Base-by-base conservation (phyloP, 139 green algal genomes). In the Auxenochlorella protothecoides region DNA sequence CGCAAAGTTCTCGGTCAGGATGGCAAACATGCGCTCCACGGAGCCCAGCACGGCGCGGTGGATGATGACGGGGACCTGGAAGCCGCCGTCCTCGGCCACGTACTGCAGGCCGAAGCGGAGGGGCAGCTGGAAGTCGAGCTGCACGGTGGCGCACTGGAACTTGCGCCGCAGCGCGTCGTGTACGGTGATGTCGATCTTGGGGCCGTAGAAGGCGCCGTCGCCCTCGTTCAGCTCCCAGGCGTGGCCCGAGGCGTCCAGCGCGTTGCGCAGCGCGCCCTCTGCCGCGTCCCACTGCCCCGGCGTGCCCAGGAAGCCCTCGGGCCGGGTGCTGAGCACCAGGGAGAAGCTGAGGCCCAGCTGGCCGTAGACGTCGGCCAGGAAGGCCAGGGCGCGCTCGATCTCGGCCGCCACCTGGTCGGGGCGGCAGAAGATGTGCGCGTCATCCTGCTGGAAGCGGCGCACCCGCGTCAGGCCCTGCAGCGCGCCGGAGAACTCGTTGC, bases 101-200 rank as follows among this genome's bases (percentile, higher is more conserved):
- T 97, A 97, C 73, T 89, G 70, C 4, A 91, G 78, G 61, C 85
- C 76, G 68, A 90, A 94, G 44, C 89, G 76, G 83, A 97, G 98
- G 75, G 94, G 94, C 69, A 99, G 85, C 88, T 98, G 93, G 88
- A 99, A 99, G 88, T 99, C 94, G 4, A 97, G 84, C 88, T 98
- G 93, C 54, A 99, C 89, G 62, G 95, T 99, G 76, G 89, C 95
- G 86, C 95, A 99, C 84, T 99, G 95, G 92, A 94, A 98, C 82
- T 96, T 94, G 70, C 95, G 90, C 11, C 93, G 92, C 66, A 96
- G 90, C 44, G 90, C 90, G 74, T 97, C 91, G 62, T 73, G 74
- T 55, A 87, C 78, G 71, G 97, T 98, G 81, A 99, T 88, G 79
- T 99, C 95, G 68, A 99, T 99, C 84, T 99, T 99, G 53, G 95